phyloP scores from a whole-genome alignment of 176 grass and related monocot genomes.

The Olyra latifolia region DNA sequence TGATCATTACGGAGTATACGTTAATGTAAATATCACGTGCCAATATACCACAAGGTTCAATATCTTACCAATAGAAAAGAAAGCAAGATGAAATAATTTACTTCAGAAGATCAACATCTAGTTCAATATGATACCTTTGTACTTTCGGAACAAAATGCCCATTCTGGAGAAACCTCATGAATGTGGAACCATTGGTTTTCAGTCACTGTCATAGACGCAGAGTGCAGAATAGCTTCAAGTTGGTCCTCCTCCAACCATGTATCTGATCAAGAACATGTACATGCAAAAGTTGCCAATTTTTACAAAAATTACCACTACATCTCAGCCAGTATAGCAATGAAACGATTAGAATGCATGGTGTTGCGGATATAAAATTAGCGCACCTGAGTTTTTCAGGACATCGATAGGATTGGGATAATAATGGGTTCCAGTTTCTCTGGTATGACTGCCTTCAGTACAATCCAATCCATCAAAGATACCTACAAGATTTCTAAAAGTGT shows the following conservation, averaged over 20 bases:
- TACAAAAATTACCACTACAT: slow-evolving; percentile 3
- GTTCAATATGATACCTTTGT: slow-evolving; percentile 67
- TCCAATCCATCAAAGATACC: slow-evolving; percentile 41
- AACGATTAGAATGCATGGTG: background rate
- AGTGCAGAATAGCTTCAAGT: slow-evolving; percentile 42
- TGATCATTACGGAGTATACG: background rate
- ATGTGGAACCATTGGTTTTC: slow-evolving; percentile 55
- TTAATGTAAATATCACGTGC: slow-evolving; percentile 1
- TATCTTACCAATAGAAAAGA: slow-evolving; percentile 24
- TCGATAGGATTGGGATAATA: slow-evolving; percentile 42
- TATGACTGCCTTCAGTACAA: slow-evolving; percentile 29
- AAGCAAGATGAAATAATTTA: background rate
- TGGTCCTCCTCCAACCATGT: slow-evolving; percentile 68
- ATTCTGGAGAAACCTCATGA: slow-evolving; percentile 76
- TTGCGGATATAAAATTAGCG: background rate
- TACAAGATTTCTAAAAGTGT: slow-evolving; percentile 24
- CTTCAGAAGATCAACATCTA: slow-evolving; percentile 9
- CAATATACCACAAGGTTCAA: background rate
- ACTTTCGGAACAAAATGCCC: slow-evolving; percentile 72
- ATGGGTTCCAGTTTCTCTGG: slow-evolving; percentile 26
- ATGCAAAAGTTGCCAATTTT: slow-evolving; percentile 8
- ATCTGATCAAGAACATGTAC: slow-evolving; percentile 41
- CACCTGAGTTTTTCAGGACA: slow-evolving; percentile 72
- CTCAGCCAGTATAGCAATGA: slow-evolving; percentile 26
- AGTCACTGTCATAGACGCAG: slow-evolving; percentile 33